Base-by-base conservation (phyloP, 257 asterid genomes). In the Echites panduratus region DNA sequence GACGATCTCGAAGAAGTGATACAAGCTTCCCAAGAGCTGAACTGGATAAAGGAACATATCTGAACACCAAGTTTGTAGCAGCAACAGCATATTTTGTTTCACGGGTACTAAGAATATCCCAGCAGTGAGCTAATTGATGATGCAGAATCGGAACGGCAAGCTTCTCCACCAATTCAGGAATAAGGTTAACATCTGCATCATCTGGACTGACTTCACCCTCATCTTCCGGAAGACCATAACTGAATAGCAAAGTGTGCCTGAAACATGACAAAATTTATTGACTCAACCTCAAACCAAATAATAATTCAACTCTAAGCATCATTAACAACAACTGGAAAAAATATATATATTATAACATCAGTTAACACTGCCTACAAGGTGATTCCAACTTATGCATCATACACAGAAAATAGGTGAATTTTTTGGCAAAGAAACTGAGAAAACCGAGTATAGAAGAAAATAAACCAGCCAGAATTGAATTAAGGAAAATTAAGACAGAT, bases 91-190 rank as follows among this genome's bases (percentile, higher is more conserved):
- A 70, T 75, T 59, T 78, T 0, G 99, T 95, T 81, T 95, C 96
- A 20, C 85, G 86, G 59, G 96, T 90, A 76, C 99, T 92, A 74
- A 90, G 83, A 70, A 87, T 85, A 84, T 95, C 98, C 98, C 97
- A 92, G 72, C 99, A 92, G 75, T 64, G 71, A 49, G 83, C 85
- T 77, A 95, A 76, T 72, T 90, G 92, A 74, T 90, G 92, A 77
- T 86, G 96, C 62, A 95, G 75, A 84, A 95, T 86, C 68, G 99
- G 98, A 71, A 95, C 78, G 14, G 97, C 98, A 79, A 95, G 90
- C 80, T 92, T 90, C 73, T 89, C 98, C 43, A 95, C 91, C 76
- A 92, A 76, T 74, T 82, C 82, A 38, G 97, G 99, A 71, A 92
- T 78, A 63, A 95, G 93, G 80, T 95, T 87, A 70, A 90, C 88